Conservation (phyloP, 2,329 filamentous ascomycete species). For the Xylariaceae sp. region DNA sequence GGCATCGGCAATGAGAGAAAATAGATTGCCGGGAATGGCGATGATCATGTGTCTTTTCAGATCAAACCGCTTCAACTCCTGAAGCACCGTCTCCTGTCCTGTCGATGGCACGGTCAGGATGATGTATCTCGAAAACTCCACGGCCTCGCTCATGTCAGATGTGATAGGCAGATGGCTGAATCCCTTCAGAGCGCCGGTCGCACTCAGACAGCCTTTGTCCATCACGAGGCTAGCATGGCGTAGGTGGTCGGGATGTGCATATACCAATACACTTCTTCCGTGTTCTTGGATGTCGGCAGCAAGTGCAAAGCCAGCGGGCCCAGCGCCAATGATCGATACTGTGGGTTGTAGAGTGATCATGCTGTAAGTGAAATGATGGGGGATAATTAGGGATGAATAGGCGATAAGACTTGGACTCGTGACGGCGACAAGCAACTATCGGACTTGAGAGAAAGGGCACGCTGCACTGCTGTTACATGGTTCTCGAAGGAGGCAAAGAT, state of each 20-base stretch:
- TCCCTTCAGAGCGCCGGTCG: slow-evolving; percentile 7
- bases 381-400: too few relatives aligned
- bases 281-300: slow-evolving; percentile 12
- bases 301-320: slow-evolving; percentile 11
- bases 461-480: too few relatives aligned
- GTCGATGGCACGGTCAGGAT: slow-evolving; percentile 11
- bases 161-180: slow-evolving; percentile 8
- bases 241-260: slow-evolving; percentile 12
- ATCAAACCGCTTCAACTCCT: slow-evolving; percentile 8
- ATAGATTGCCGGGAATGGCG: slow-evolving; percentile 11
- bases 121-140: slow-evolving; percentile 8
- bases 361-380: too few relatives aligned
- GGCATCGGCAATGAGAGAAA: slow-evolving; percentile 9
- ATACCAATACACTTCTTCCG: slow-evolving; percentile 10
- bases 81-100: slow-evolving; percentile 8
- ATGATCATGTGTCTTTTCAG: slow-evolving; percentile 7
- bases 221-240: slow-evolving; percentile 6
- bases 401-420: too few relatives aligned
- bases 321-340: slow-evolving; percentile 9
- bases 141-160: slow-evolving; percentile 8
- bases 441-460: too few relatives aligned
- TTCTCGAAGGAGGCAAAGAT: too few relatives aligned
- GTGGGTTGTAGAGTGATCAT: not conserved
- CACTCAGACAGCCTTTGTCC: slow-evolving; percentile 5
- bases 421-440: too few relatives aligned